These are phyloP conservation scores for Spongiforma sp. DNA, from an alignment of 1,284 basidiomycete genomes.

Conservation along the genomic window DNA sequence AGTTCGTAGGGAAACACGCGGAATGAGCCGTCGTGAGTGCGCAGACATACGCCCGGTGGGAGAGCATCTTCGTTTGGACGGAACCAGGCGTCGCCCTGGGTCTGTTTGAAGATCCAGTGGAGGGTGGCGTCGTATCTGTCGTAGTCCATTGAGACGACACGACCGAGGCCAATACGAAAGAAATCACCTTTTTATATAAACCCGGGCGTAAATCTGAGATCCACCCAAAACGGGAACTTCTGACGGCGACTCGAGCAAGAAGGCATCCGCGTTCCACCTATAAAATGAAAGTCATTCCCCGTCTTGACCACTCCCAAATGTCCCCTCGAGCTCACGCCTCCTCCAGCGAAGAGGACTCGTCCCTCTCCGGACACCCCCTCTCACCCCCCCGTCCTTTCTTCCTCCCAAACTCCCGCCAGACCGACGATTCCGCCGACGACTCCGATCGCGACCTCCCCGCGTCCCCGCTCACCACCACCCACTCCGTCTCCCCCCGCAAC, in stretches of 20 bases:
- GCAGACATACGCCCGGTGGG: slow-evolving; percentile 67
- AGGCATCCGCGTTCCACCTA: too few species aligned
- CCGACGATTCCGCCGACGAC: slow-evolving; percentile 30
- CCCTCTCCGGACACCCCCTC: slow-evolving; percentile 19
- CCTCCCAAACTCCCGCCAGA: slow-evolving; percentile 15
- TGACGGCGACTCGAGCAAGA: slow-evolving; percentile 19
- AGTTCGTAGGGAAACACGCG: slow-evolving; percentile 79
- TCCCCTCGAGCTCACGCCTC: too few species aligned
- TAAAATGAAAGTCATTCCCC: too few species aligned
- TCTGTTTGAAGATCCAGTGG: slow-evolving; percentile 49
- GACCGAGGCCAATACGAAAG: too few species aligned
- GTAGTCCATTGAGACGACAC: slow-evolving; percentile 45
- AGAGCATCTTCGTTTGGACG: slow-evolving; percentile 54
- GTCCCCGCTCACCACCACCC: slow-evolving; percentile 12
- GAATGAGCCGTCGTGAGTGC: slow-evolving; percentile 65
- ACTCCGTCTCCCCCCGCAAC: slow-evolving; percentile 17
- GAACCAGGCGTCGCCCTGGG: slow-evolving; percentile 65
- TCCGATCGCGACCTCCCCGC: slow-evolving; percentile 26
- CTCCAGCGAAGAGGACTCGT: slow-evolving; percentile 39
- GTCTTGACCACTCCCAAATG: too few species aligned
- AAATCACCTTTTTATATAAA: too few species aligned
- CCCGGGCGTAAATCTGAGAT: slow-evolving; percentile 23
- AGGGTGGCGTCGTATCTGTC: slow-evolving; percentile 43
- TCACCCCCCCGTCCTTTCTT: slow-evolving; percentile 34
- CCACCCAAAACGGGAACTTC: slow-evolving; percentile 12